phyloP scores from a whole-genome alignment of 352 stramenopile species.

The Globisporangium takayamanum region DNA sequence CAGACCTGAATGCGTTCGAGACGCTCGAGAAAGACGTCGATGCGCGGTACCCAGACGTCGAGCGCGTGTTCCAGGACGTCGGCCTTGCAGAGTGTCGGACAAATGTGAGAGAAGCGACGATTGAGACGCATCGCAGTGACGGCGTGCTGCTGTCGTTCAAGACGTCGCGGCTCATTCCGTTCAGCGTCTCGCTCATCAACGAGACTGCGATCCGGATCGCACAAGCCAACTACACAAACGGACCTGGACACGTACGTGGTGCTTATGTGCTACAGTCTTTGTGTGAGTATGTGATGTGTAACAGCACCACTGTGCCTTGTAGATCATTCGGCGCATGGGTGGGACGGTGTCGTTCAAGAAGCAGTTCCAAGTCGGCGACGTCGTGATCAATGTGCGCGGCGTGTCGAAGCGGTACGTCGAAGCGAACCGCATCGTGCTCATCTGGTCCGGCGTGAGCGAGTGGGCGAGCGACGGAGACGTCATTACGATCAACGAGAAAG shows the following conservation, averaged over 20 bases:
- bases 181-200: constrained; percentile 5
- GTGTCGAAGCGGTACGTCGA: constrained; percentile 8
- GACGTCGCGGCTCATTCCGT: constrained; percentile 8
- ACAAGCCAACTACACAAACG: neutral
- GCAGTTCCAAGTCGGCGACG: constrained; percentile 3
- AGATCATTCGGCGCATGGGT: neutral
- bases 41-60: constrained; percentile 7
- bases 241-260: neutral
- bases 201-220: constrained; percentile 1
- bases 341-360: constrained; percentile 7
- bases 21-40: neutral
- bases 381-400: neutral
- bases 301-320: neutral
- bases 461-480: constrained; percentile 8
- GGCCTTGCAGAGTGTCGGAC: neutral
- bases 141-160: constrained; percentile 9
- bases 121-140: neutral
- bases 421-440: constrained; percentile 7
- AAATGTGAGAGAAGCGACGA: constrained; percentile 1
- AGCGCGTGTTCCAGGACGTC: constrained; percentile 5
- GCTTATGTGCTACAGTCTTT: neutral
- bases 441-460: constrained; percentile 9
- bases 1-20: neutral
- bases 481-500: constrained; percentile 10
- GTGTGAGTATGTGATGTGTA: neutral